Evolutionary conservation across 495 filamentous ascomycete genomes (phyloP).

Genomic region (Hyphodiscus hymeniophilus): DNA sequence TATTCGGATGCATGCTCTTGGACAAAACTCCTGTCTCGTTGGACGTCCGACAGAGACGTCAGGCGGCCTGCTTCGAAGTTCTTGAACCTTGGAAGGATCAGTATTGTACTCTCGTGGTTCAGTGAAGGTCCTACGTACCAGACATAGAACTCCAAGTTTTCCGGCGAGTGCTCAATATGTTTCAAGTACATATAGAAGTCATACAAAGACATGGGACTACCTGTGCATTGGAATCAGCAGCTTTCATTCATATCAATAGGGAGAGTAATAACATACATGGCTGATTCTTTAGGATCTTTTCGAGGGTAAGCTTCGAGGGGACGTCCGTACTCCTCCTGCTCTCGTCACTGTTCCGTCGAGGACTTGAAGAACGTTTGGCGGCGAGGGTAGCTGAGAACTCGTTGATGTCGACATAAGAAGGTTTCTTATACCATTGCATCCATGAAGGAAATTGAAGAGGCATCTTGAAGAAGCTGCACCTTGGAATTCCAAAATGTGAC

Average conservation of each 20-base stretch:
- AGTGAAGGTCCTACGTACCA: constrained; percentile 39
- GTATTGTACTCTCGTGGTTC: too few species aligned
- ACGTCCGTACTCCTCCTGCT: constrained; percentile 24
- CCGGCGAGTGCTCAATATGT: constrained; percentile 64
- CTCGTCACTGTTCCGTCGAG: constrained; percentile 21
- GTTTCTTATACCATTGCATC: constrained; percentile 36
- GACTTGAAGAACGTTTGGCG: constrained; percentile 17
- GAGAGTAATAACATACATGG: constrained; percentile 24
- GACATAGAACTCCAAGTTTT: constrained; percentile 75
- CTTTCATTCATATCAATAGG: neutral
- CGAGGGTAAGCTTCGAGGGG: constrained; percentile 28
- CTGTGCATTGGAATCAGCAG: constrained; percentile 2
- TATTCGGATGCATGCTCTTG: constrained; percentile 18
- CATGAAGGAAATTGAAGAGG: constrained; percentile 24
- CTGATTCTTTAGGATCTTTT: constrained; percentile 33
- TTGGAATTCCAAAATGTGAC: too few species aligned
- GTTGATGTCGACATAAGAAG: constrained; percentile 33
- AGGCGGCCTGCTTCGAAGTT: constrained; percentile 29
- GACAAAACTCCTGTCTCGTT: constrained; percentile 18
- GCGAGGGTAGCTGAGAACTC: constrained; percentile 26
- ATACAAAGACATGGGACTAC: constrained; percentile 52
- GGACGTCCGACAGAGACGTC: constrained; percentile 21
- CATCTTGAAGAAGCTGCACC: neutral
- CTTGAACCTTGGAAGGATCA: constrained; percentile 25
- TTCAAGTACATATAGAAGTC: constrained; percentile 78